Evolutionary conservation across 2,329 filamentous ascomycete genomes (phyloP), one percentile per base, ranked within the genome.

Genomic region (Karstenula rhodostoma): DNA sequence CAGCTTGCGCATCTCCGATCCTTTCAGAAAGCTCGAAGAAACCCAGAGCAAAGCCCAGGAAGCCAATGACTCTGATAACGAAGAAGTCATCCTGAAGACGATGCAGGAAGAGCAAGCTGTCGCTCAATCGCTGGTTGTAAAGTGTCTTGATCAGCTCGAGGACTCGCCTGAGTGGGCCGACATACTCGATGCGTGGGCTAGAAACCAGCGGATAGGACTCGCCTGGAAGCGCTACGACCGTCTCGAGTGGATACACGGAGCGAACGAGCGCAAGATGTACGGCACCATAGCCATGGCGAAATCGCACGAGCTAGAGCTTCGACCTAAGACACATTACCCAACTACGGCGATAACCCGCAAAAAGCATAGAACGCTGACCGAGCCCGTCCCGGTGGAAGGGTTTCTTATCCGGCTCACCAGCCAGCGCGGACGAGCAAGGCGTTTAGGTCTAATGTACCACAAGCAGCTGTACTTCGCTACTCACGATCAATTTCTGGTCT

Each of bases 211-310:
- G 27, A 86, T 90, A 71, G 88, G 88, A 3, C 80, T 90, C 50
- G 88, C 87, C 3, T 90, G 88, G 88, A 89, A 88, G 73, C 82
- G 88, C 48, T 90, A 90, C 69, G 88, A 90, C 68, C 82, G 88
- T 25, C 78, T 90, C 17, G 88, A 90, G 75, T 90, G 88, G 88
- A 80, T 90, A 4, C 83, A 89, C 72, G 88, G 88, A 17, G 80
- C 81, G 12, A 88, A 89, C 56, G 88, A 90, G 70, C 83, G 87
- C 65, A 86, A 85, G 61, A 90, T 90, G 88, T 89, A 89, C 64
- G 88, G 88, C 37, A 85, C 87, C 0, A 86, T 90, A 64, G 88
- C 86, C 33, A 89, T 90, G 87, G 81, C 86, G 64, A 84, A 83
- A 52, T 87, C 87, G 2, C 88, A 90, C 69, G 87, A 90, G 53